phyloP scores from a whole-genome alignment of 1,284 basidiomycete species.

The Agroathelia rolfsii region DNA sequence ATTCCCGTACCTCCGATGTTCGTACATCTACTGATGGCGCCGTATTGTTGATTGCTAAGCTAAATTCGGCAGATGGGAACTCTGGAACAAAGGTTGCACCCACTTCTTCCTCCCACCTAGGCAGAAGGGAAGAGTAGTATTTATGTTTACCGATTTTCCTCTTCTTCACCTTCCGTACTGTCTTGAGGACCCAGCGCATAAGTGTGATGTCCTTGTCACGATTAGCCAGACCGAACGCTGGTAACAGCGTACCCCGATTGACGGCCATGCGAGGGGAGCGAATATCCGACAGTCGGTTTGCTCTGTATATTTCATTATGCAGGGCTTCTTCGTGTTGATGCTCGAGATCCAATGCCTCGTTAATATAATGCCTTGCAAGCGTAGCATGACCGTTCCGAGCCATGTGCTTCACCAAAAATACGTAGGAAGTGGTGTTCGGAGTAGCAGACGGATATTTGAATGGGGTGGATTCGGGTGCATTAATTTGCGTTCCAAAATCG shows the following conservation, averaged over 20 bases:
- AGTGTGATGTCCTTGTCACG: slow-evolving; percentile 42
- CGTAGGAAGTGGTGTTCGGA: slow-evolving; percentile 66
- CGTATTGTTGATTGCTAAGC: too few species aligned
- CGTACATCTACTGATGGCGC: too few species aligned
- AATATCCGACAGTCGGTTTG: slow-evolving; percentile 22
- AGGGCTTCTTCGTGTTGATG: slow-evolving; percentile 24
- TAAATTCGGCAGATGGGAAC: too few species aligned
- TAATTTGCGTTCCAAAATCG: slow-evolving; percentile 37
- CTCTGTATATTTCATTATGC: slow-evolving; percentile 16
- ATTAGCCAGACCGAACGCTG: slow-evolving; percentile 48
- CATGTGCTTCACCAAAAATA: slow-evolving; percentile 47
- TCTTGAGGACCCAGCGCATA: slow-evolving; percentile 45
- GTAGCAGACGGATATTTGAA: slow-evolving; percentile 34
- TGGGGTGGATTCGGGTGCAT: slow-evolving; percentile 28
- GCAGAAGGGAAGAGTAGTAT: too few species aligned
- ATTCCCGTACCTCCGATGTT: too few species aligned
- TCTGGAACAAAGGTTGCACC: too few species aligned
- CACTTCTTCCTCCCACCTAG: too few species aligned
- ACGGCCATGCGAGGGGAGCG: slow-evolving; percentile 40
- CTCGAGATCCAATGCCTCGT: slow-evolving; percentile 47
- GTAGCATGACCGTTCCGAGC: slow-evolving; percentile 34
- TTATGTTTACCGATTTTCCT: too few species aligned
- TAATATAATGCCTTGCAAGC: slow-evolving; percentile 60
- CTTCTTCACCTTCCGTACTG: slow-evolving; percentile 30
- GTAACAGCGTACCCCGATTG: slow-evolving; percentile 42